Conservation (phyloP, 2,329 filamentous ascomycete species). For the Apiospora kogelbergensis region DNA sequence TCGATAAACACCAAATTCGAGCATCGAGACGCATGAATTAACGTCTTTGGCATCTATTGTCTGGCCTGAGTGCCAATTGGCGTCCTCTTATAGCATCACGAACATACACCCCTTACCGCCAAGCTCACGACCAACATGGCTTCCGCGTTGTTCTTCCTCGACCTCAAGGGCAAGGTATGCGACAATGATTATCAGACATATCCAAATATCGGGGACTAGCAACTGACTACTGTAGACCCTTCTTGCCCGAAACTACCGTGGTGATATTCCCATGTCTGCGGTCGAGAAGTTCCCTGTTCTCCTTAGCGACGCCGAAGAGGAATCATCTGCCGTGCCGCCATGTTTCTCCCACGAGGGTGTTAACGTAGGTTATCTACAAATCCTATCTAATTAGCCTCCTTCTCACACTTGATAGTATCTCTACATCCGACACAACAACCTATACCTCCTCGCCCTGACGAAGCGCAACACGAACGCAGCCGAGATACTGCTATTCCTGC, state of each 20-base stretch:
- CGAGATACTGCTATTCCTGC: slow-evolving; percentile 96
- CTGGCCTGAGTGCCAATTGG: slow-evolving; percentile 32
- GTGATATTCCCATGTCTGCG: slow-evolving; percentile 98
- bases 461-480: slow-evolving; percentile 99
- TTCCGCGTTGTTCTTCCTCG: slow-evolving; percentile 96
- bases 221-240: slow-evolving; percentile 69
- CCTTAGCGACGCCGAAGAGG: slow-evolving; percentile 97
- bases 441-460: slow-evolving; percentile 94
- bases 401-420: slow-evolving; percentile 67
- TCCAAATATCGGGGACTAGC: not conserved
- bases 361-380: slow-evolving; percentile 64
- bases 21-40: slow-evolving; percentile 19
- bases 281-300: slow-evolving; percentile 97
- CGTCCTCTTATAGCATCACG: slow-evolving; percentile 22
- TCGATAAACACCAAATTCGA: slow-evolving; percentile 12
- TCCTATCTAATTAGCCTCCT: slow-evolving; percentile 13
- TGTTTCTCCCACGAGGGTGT: slow-evolving; percentile 99
- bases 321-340: slow-evolving; percentile 93
- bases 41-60: slow-evolving; percentile 16
- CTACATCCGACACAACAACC: slow-evolving; percentile 98
- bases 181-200: not conserved
- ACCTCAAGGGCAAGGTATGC: slow-evolving; percentile 97
- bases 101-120: slow-evolving; percentile 23
- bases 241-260: slow-evolving; percentile 95
- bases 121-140: slow-evolving; percentile 67